Percentiles rank a stretch among this genome's conserved stretches.
phyloP scores from a whole-genome alignment of 2,329 filamentous ascomycete genomes.

The Didymella sp. region DNA sequence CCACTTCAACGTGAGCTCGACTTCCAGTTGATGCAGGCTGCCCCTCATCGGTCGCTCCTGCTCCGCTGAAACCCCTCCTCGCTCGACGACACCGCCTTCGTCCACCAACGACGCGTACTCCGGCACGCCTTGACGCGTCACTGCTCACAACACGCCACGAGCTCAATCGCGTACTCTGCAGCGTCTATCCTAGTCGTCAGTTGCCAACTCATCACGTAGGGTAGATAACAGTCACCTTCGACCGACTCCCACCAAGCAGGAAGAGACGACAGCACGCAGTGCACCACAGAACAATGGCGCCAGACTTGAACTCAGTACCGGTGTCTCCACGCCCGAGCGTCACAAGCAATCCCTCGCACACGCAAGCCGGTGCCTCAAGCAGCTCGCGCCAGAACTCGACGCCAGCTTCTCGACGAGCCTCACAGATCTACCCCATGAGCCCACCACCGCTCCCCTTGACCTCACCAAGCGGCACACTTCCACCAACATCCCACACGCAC shows the following conservation, averaged over 20 bases:
- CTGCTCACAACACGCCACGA: constrained; percentile 3
- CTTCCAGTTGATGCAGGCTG: constrained; percentile 24
- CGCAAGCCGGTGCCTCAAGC: constrained; percentile 36
- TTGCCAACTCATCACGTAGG: constrained; percentile 12
- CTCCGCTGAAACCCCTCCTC: constrained; percentile 15
- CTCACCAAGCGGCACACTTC: constrained; percentile 43
- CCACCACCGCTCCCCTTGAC: constrained; percentile 54
- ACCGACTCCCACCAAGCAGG: neutral
- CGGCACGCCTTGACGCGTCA: constrained; percentile 14
- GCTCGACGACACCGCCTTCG: constrained; percentile 10
- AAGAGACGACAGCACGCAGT: neutral
- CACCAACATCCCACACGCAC: constrained; percentile 36
- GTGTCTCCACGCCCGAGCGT: constrained; percentile 43
- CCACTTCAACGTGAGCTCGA: constrained; percentile 15
- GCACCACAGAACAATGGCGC: constrained; percentile 51
- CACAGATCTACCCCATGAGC: constrained; percentile 56
- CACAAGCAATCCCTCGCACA: constrained; percentile 27
- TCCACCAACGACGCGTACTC: constrained; percentile 15
- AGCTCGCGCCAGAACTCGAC: constrained; percentile 35
- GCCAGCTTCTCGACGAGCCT: constrained; percentile 41
- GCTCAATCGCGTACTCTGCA: neutral
- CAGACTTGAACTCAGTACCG: constrained; percentile 57
- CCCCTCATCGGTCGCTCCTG: constrained; percentile 30
- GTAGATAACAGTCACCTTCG: constrained; percentile 4
- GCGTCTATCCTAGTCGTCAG: constrained; percentile 8